Evolutionary conservation across 2,329 filamentous ascomycete species (phyloP), one percentile per base, ranked within the genome.

Genomic region (Byssothecium circinans): DNA sequence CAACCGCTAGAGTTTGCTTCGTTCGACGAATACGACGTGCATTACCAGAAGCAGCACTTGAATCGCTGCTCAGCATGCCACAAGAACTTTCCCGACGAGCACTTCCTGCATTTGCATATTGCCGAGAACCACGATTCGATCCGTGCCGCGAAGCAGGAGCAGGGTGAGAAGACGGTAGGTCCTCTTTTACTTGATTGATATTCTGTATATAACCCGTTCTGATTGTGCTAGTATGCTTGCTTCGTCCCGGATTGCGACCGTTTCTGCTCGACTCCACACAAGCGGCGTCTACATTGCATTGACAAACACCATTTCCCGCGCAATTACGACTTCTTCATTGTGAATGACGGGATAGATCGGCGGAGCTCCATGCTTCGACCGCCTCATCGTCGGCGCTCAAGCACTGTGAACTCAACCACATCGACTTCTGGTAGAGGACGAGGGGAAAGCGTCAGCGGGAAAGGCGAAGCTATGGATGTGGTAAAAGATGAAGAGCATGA

Each of bases 281-380:
- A 96, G 72, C 83, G 94, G 36, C 81, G 89, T 27, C 83, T 89
- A 68, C 92, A 99, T 75, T 78, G 96, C 56, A 89, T 96, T 57
- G 91, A 96, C 76, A 96, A 96, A 74, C 94, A 99, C 71, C 81
- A 86, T 74, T 99, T 94, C 65, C 92, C 91, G 10, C 84, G 83
- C 20, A 60, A 65, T 40, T 72, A 70, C 50, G 65, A 70, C 48
- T 71, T 72, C 50, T 64, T 84, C 41, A 82, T 97, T 43, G 87
- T 95, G 2, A 89, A 91, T 56, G 84, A 89, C 52, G 94, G 94
- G n/a, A 88, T 96, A 51, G 92, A 96, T 63, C 86, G 86, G 39
- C 83, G 89, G 42, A 84, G 79, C 35, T 95, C 90, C 15, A 83
- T 99, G 72, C 76, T 97, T 11, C 77, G 71, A 41, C 69, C 70